Evolutionary conservation across 2,329 filamentous ascomycete genomes (phyloP), one percentile per base, ranked within the genome.

Genomic region (Fusarium sp.): DNA sequence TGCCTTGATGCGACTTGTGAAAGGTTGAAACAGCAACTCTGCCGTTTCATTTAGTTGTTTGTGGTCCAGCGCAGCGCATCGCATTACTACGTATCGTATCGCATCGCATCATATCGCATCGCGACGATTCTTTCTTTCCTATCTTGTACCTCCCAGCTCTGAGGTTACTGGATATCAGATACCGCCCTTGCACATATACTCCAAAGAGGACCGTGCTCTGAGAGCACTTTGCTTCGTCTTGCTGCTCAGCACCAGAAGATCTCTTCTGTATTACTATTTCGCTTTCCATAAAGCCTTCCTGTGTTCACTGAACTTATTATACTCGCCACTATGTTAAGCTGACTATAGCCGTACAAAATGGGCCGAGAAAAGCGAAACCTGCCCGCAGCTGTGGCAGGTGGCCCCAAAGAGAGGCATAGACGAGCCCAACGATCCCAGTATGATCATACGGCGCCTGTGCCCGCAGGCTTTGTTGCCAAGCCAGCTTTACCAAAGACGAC

Each of bases 401-500:
- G 78, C 53, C 67, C 77, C 54, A 80, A 79, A 61, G 78, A 79
- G 63, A 73, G 75, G 66, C 78, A 78, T 65, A 79, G 68, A 61
- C 75, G 76, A 62, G 67, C 71, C 49, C 72, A 74, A 50, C 75
- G 74, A 63, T 71, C 75, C 40, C 77, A 76, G 68, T 76, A 72
- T 67, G 78, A 77, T 63, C 73, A 72, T 20, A 73, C 73, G 47
- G 76, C 75, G 35, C 76, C 79, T 56, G 68, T 77, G 62, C 78
- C 77, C 15, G 62, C 72, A 26, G 75, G 73, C 48, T 75, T 82
- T 52, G 76, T 79, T 50, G 79, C 80, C 46, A 82, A 79, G 61
- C 79, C 77, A 45, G 68, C 76, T 26, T 58, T 78, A 15, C 78
- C 83, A 35, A 85, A 82, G 62, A 78, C 61, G 39, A 64, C 82